Base-by-base conservation (phyloP, 2,329 filamentous ascomycete species). In the Aspergillus tanneri region DNA sequence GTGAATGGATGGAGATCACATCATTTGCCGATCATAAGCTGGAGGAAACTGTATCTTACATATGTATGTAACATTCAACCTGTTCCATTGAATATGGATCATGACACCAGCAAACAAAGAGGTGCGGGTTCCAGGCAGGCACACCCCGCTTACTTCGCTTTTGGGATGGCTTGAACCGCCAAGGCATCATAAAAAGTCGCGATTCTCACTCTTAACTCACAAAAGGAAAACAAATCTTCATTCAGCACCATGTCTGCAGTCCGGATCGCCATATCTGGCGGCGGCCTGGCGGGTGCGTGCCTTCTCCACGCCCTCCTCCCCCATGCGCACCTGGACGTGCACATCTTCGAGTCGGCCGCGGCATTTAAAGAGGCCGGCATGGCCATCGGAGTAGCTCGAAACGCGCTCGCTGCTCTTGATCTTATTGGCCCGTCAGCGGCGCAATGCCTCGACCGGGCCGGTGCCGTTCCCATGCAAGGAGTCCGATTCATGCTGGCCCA, bases 241-340 rank as follows among this genome's bases (percentile, higher is more conserved):
- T n/a, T n/a, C n/a, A n/a, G n/a, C 30, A 18, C 9, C 10, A 34
- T 34, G 30, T 18, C 30, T 34, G 2, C 30, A 2, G 19, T 49
- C 10, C 32, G 40, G 9, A 27, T 49, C 16, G 47, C 47, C 28
- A 45, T 49, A 8, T 23, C 45, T n/a, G 47, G 47, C 24, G 47
- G 47, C 3, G 47, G 47, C 11, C 43, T 49, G 6, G 35, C 41
- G 1, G 47, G 47, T 9, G 21, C 44, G 3, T 45, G 35, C 1
- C 34, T 45, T 1, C 35, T 44, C 3, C 34, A 40, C 1, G 47
- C 35, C 8, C 47, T 49, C 24, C 9, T 39, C 3, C 39, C 38
- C 7, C 47, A 39, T 11, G 34, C 14, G 5, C 25, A 37, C 10
- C 44, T 37, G 2, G 21, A 41, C 3, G 34, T 30, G 1, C 42